A percentile compares a stretch with the other conserved stretches of the same genome.
phyloP scores from a whole-genome alignment of 176 grass and related monocot species.

The Alloteropsis semialata region DNA sequence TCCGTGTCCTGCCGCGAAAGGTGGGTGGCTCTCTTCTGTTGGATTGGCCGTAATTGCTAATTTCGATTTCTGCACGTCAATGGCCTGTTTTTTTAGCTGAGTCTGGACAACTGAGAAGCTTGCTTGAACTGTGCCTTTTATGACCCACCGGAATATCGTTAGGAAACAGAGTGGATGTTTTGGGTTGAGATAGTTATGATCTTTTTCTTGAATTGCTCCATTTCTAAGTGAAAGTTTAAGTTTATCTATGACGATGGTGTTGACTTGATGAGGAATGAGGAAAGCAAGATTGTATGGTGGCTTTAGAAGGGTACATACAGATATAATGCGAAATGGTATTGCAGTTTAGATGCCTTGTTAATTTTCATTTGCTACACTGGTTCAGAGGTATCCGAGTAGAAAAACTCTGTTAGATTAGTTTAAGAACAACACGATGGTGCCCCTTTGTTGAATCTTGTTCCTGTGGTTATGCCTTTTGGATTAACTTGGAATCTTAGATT shows the following conservation, averaged over 20 bases:
- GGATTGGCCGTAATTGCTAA: background rate
- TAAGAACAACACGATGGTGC: background rate
- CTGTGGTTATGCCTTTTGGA: background rate
- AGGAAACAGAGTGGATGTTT: background rate
- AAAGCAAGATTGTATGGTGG: background rate
- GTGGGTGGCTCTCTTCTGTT: constrained; percentile 25
- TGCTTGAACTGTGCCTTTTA: background rate
- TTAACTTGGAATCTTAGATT: background rate
- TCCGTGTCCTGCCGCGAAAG: constrained; percentile 84
- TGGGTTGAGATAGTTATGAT: background rate
- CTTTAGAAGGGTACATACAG: background rate
- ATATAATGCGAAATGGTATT: background rate
- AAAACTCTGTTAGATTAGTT: background rate
- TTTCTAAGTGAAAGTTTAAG: background rate
- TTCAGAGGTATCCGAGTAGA: background rate
- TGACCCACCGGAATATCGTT: background rate
- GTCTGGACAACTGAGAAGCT: no score
- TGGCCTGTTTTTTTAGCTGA: background rate
- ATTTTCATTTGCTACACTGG: background rate
- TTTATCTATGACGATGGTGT: background rate
- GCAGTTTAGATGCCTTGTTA: background rate
- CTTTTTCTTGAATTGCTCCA: background rate
- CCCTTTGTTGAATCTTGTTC: background rate
- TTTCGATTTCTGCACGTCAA: background rate
- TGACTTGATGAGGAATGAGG: background rate